These are phyloP conservation scores for Pholiota microspora DNA, from an alignment of 768 basidiomycete species.

Conservation along the genomic window DNA sequence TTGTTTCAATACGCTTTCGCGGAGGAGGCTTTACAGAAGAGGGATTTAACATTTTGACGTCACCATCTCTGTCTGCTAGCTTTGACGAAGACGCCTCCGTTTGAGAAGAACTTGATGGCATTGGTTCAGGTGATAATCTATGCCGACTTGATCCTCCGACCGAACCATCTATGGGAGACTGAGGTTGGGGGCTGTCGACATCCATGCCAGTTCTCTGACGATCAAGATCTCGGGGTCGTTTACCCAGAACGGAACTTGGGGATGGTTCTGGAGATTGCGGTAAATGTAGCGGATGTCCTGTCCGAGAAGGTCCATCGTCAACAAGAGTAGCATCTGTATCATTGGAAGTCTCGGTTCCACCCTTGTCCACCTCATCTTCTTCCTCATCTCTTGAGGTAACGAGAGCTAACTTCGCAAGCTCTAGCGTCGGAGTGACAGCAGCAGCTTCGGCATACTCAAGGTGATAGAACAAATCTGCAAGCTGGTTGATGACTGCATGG, in stretches of 20 bases:
- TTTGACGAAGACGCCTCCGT: conserved; percentile 34
- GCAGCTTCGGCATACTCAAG: conserved; percentile 64
- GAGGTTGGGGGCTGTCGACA: conserved; percentile 45
- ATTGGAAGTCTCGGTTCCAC: conserved; percentile 78
- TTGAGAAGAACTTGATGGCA: conserved; percentile 14
- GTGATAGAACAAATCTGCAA: conserved; percentile 76
- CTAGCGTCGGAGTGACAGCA: conserved; percentile 79
- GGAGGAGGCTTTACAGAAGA: conserved; percentile 45
- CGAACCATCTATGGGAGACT: conserved; percentile 36
- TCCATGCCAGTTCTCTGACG: conserved; percentile 50
- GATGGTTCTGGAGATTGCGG: conserved; percentile 30
- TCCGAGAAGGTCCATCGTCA: conserved; percentile 57
- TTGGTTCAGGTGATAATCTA: conserved; percentile 27
- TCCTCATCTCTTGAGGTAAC: conserved; percentile 90
- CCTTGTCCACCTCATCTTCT: conserved; percentile 72
- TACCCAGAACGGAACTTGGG: conserved; percentile 62
- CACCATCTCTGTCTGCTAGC: conserved; percentile 25
- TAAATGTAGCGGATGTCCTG: conserved; percentile 17
- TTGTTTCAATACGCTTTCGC: conserved; percentile 49
- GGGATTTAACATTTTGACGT: conserved; percentile 32
- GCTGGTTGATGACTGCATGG: conserved; percentile 69
- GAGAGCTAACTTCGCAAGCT: conserved; percentile 88
- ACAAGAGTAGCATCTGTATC: conserved; percentile 89
- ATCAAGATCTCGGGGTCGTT: conserved; percentile 55
- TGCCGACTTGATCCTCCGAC: conserved; percentile 25